Conservation (phyloP, 306 rosid species). For the Hylodesmum podocarpum region DNA sequence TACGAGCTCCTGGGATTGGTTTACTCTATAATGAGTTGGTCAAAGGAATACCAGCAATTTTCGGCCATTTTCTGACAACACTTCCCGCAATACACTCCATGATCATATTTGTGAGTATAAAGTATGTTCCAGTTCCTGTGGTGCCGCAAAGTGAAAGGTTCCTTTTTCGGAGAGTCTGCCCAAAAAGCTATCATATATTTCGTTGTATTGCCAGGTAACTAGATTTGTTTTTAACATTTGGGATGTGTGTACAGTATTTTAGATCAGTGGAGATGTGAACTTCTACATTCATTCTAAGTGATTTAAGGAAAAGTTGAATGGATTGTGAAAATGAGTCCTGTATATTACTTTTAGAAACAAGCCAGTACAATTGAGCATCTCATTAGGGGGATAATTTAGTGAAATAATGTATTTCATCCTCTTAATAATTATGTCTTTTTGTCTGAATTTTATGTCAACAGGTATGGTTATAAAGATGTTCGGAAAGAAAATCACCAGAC, state of each 20-base stretch:
- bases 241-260: background rate
- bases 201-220: conserved; percentile 93
- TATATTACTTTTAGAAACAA: conserved; percentile 10
- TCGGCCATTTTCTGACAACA: conserved; percentile 91
- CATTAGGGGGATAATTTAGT: background rate
- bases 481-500: conserved; percentile 94
- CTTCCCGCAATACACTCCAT: conserved; percentile 69
- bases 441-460: conserved; percentile 36
- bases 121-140: conserved; percentile 86
- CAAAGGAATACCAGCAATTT: conserved; percentile 94
- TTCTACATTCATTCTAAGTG: background rate
- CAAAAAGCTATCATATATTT: conserved; percentile 83
- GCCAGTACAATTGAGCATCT: background rate
- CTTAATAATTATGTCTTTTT: background rate
- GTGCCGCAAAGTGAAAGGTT: conserved; percentile 99
- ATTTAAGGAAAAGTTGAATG: conserved; percentile 15
- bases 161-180: conserved; percentile 95
- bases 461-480: conserved; percentile 95
- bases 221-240: background rate
- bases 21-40: conserved; percentile 93
- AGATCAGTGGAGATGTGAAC: conserved; percentile 1
- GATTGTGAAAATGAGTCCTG: background rate
- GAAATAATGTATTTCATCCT: background rate
- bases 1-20: conserved; percentile 98
- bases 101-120: conserved; percentile 92